Conservation (phyloP, 208 protist species). For the Crithidia thermophila region DNA sequence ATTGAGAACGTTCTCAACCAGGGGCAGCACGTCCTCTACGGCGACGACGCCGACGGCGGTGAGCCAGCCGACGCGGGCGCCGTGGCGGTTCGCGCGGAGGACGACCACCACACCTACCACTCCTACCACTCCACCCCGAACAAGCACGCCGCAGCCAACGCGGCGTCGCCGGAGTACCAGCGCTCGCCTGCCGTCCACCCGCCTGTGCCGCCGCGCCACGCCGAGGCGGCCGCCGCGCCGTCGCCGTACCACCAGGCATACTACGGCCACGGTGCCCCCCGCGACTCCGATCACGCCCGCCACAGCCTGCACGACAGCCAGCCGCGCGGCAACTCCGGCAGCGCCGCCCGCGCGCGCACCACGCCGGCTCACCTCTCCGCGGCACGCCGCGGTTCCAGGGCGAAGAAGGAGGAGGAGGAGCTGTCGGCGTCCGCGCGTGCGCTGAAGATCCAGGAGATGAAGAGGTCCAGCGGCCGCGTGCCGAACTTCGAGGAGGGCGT, state of each 20-base stretch:
- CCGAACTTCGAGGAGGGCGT: constrained; percentile 48
- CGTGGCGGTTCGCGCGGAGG: background rate
- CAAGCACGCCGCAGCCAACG: background rate
- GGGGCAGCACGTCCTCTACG: constrained; percentile 57
- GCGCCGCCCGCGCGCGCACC: constrained; percentile 9
- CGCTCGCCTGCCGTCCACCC: background rate
- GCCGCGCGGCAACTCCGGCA: constrained; percentile 1
- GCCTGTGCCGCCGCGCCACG: background rate
- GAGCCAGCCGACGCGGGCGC: constrained; percentile 5
- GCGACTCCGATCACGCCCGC: background rate
- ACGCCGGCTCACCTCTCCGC: background rate
- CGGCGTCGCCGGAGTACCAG: constrained; percentile 7
- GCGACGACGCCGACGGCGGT: constrained; percentile 25
- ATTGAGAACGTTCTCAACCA: constrained; percentile 59
- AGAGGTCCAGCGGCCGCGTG: constrained; percentile 21
- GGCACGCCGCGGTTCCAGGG: background rate
- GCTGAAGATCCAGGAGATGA: constrained; percentile 26
- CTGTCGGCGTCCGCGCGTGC: constrained; percentile 31
- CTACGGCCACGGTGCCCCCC: background rate
- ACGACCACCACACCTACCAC: constrained; percentile 9
- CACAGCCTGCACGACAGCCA: background rate
- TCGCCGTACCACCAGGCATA: background rate
- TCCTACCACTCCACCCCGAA: constrained; percentile 19
- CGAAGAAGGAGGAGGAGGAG: constrained; percentile 24
- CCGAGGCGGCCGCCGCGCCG: background rate